A percentile compares a stretch with the other conserved stretches of the same genome.
Conservation (phyloP, 441 rosid species). For the Aquilaria agallochum region DNA sequence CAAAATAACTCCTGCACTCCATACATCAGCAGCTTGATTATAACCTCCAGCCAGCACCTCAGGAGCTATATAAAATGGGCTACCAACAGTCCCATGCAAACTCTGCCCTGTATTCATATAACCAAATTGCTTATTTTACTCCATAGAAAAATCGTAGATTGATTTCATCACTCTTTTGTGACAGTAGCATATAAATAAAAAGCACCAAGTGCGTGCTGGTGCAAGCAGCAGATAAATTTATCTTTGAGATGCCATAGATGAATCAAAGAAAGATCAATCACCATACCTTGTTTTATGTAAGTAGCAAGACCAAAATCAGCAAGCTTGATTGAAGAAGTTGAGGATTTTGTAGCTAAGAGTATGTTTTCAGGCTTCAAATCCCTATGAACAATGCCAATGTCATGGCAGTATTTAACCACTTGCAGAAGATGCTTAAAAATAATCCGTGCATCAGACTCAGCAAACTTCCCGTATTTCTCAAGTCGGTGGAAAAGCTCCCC, state of each 20-base stretch:
- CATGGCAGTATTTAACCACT: conserved; percentile 82
- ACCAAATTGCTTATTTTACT: conserved; percentile 14
- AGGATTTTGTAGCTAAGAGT: conserved; percentile 62
- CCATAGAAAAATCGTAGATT: not conserved
- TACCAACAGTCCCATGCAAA: conserved; percentile 80
- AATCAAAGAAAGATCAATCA: conserved; percentile 1
- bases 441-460: conserved; percentile 55
- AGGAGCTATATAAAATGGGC: conserved; percentile 91
- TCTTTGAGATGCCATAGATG: not conserved
- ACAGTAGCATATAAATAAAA: too few species aligned
- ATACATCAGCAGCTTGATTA: conserved; percentile 83
- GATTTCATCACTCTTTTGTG: too few species aligned
- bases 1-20: conserved; percentile 92
- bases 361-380: conserved; percentile 86
- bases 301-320: conserved; percentile 98
- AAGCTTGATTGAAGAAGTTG: conserved; percentile 70
- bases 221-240: not conserved
- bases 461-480: conserved; percentile 67
- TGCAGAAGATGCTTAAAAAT: conserved; percentile 68
- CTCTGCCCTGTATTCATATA: conserved; percentile 43
- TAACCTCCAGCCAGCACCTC: conserved; percentile 81
- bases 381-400: conserved; percentile 75
- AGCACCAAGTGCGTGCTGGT: too few species aligned
- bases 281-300: conserved; percentile 59
- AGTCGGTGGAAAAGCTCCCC: conserved; percentile 77